Base-by-base conservation (phyloP, 306 rosid species). In the Cucumis melo region DNA sequence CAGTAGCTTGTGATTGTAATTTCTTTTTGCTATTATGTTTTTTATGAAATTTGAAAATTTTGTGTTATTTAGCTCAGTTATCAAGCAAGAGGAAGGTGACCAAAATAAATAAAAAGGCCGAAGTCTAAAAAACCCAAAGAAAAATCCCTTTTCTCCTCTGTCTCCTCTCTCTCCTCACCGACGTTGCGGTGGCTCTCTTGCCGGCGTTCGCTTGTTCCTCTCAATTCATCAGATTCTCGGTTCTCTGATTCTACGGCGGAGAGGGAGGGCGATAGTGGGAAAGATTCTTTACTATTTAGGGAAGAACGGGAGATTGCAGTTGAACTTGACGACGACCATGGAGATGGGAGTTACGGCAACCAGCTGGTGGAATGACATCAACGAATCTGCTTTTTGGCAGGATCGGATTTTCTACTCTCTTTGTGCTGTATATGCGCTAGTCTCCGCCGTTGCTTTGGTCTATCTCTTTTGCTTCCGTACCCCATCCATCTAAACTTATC, bases 361-460 rank as follows among this genome's bases (percentile, higher is more conserved):
- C 54, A 9, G 23, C 48, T 87, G 91, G 96, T 93, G 97, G 97
- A 81, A 89, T 54, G 78, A 88, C 24, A 66, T 88, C 85, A 86
- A 84, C 79, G 66, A 79, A 38, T 87, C 94, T 14, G 23, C 83
- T 24, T 60, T 3, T 12, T 94, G 89, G 85, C 96, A 89, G 74
- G 68, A 72, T 76, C 90, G 86, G 55, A 75, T 92, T 76, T 89
- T 91, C 86, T 94, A 81, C 87, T 50, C 83, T 50, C 96, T 94
- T 55, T 89, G 91, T 73, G 94, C 89, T 15, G 84, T 90, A 78
- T 94, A 90, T 60, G 93, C 95, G 16, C 84, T 94, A 15, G 93
- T 94, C 79, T 89, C 98, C 76, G 78, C 81, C 81, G 81, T 90
- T 13, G 98, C 98, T 79, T 85, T 94, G 83, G 98, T 91, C 51